These are phyloP conservation scores for Cryptococcus depauperatus DNA, from an alignment of 1,284 basidiomycete species.

Conservation along the genomic window DNA sequence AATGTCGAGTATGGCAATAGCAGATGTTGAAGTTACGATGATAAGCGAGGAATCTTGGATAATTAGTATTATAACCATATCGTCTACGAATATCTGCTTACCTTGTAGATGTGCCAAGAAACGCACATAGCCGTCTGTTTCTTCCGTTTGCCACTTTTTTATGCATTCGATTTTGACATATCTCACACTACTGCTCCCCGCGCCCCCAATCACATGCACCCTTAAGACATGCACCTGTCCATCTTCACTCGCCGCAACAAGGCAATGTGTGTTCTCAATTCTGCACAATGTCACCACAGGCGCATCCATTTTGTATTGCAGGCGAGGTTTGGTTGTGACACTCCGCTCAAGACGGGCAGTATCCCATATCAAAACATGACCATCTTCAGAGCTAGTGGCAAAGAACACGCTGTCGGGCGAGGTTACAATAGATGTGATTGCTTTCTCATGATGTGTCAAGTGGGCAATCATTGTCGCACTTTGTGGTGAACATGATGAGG, in stretches of 20 bases:
- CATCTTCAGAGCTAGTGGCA: constrained; percentile 77
- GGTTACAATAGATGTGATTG: constrained; percentile 71
- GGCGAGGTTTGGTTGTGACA: constrained; percentile 47
- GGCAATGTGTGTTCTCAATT: constrained; percentile 74
- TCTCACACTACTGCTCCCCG: constrained; percentile 58
- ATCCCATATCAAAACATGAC: constrained; percentile 77
- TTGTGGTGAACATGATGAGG: constrained; percentile 46
- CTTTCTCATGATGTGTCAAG: constrained; percentile 72
- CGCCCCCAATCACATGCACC: constrained; percentile 55
- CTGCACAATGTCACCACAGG: constrained; percentile 72
- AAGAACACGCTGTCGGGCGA: constrained; percentile 94
- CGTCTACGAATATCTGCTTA: constrained; percentile 10
- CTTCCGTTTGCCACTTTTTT: constrained; percentile 24
- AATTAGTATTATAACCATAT: not conserved
- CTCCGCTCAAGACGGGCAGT: constrained; percentile 68
- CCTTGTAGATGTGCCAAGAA: constrained; percentile 30
- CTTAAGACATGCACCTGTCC: constrained; percentile 76
- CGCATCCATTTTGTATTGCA: constrained; percentile 48
- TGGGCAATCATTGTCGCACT: constrained; percentile 76
- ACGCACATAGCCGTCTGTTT: constrained; percentile 27
- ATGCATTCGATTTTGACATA: constrained; percentile 68
- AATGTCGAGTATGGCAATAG: constrained; percentile 72
- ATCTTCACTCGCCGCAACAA: constrained; percentile 78
- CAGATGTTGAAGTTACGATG: constrained; percentile 72
- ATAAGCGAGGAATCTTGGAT: constrained; percentile 51